Evolutionary conservation across 2,329 filamentous ascomycete genomes (phyloP).

Genomic region (Cyanodermella asteris): DNA sequence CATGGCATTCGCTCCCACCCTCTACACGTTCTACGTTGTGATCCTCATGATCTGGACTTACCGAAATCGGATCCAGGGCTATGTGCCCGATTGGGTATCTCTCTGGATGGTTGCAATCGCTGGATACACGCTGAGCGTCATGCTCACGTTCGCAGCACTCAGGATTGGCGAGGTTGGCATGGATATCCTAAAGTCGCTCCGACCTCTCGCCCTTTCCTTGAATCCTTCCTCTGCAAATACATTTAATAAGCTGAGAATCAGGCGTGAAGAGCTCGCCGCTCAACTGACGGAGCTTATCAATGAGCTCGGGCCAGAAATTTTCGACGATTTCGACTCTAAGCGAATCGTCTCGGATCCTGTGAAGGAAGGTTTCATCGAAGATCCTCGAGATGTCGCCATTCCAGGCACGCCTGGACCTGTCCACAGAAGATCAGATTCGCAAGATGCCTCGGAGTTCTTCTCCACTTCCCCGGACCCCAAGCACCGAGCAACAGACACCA

Average conservation of each 20-base stretch:
- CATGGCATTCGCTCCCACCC: constrained; percentile 55
- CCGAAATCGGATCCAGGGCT: constrained; percentile 62
- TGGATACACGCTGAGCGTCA: constrained; percentile 62
- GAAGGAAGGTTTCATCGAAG: constrained; percentile 13
- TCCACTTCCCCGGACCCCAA: constrained; percentile 7
- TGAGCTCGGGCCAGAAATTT: constrained; percentile 83
- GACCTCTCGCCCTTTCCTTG: constrained; percentile 67
- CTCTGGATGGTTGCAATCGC: constrained; percentile 54
- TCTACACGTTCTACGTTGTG: constrained; percentile 64
- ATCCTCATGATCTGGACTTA: constrained; percentile 57
- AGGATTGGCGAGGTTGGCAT: constrained; percentile 96
- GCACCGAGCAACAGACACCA: constrained; percentile 11
- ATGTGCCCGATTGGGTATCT: constrained; percentile 57
- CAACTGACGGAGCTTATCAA: constrained; percentile 88
- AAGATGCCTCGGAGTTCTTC: constrained; percentile 10
- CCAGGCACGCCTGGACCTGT: too few species aligned
- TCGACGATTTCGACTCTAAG: constrained; percentile 75
- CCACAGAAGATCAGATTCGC: too few species aligned
- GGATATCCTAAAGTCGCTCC: constrained; percentile 90
- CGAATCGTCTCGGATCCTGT: constrained; percentile 40
- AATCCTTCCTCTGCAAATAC: constrained; percentile 69
- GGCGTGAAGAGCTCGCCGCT: constrained; percentile 50
- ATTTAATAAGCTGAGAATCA: constrained; percentile 52
- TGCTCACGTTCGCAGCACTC: constrained; percentile 77
- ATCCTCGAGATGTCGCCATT: constrained; percentile 7